Base-by-base conservation (phyloP, 208 protist species). In the Crithidia acanthocephali region DNA sequence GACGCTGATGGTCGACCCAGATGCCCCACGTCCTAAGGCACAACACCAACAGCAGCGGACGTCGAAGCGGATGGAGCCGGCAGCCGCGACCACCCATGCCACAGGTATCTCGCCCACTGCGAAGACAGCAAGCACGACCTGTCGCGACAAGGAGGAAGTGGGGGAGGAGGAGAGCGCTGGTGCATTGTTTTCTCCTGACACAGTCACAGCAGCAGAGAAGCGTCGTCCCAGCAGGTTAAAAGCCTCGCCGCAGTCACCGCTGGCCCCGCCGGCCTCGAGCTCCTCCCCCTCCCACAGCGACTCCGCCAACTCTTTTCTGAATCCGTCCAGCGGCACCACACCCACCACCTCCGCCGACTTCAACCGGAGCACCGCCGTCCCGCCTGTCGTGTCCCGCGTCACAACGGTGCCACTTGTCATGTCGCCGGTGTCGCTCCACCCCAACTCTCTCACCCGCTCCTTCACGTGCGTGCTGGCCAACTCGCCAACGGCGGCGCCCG, bases 1-100 rank as follows among this genome's bases (percentile, higher is more conserved):
- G 8, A 52, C 72, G 42, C 57, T 78, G 27, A 78, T 78, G 72
- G 44, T 72, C n/a, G 72, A 72, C 51, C 72, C 72, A 11, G 72
- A 78, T 51, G 72, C 72, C 2, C 72, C 72, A 1, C 65, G 63
- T 13, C 63, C 71, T 16, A 48, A 53, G 22, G 4, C 23, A 30
- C 48, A 53, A 53, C 48, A 23, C 4, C 48, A 53, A 30, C 48
- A 23, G 52, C 23, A 37, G 52, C 52, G 37, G 48, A 3, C 15
- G 48, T 23, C 6, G 48, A 30, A 30, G 48, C 48, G 48, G 23
- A 23, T 5, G 4, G 2, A 2, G 44, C 44, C 44, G 6, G 44
- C 20, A 40, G 35, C 35, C 35, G 44, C 10, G 10, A 28, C 48
- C 22, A 4, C 7, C 23, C 15, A 15, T 28, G 48, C 18, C 48